phyloP scores from a whole-genome alignment of 257 asterid species.

The Gardenia jasminoides region DNA sequence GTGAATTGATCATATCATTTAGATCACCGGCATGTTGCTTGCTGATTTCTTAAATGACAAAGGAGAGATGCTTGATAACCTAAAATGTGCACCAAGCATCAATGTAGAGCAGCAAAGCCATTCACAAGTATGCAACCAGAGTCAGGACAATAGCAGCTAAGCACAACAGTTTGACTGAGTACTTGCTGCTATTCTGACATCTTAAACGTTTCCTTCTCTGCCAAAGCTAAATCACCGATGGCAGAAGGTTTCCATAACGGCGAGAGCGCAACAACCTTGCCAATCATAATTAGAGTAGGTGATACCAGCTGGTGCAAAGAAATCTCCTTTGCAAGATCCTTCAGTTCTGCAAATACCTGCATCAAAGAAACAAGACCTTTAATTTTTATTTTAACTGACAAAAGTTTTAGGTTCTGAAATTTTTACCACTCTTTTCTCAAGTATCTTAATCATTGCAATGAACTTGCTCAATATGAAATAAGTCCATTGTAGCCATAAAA shows the following conservation, averaged over 20 bases:
- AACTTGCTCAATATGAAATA: not conserved
- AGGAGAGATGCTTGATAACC: not conserved
- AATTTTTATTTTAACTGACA: not conserved
- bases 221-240: constrained; percentile 34
- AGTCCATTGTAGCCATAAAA: not conserved
- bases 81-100: not conserved
- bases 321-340: constrained; percentile 62
- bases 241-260: constrained; percentile 64
- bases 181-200: not conserved
- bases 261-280: constrained; percentile 81
- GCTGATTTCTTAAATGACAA: not conserved
- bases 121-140: not conserved
- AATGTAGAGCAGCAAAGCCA: not conserved
- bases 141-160: not conserved
- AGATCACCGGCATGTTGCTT: not conserved
- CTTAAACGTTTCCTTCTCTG: constrained; percentile 33
- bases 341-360: constrained; percentile 75
- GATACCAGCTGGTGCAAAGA: constrained; percentile 57
- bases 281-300: constrained; percentile 74
- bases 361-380: constrained; percentile 4
- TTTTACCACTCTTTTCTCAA: not conserved
- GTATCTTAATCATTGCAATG: not conserved
- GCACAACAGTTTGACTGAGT: not conserved
- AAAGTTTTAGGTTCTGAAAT: not conserved
- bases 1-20: not conserved